These are phyloP conservation scores for Podospora pseudocomata DNA, from an alignment of 495 filamentous ascomycete genomes.

Conservation along the genomic window DNA sequence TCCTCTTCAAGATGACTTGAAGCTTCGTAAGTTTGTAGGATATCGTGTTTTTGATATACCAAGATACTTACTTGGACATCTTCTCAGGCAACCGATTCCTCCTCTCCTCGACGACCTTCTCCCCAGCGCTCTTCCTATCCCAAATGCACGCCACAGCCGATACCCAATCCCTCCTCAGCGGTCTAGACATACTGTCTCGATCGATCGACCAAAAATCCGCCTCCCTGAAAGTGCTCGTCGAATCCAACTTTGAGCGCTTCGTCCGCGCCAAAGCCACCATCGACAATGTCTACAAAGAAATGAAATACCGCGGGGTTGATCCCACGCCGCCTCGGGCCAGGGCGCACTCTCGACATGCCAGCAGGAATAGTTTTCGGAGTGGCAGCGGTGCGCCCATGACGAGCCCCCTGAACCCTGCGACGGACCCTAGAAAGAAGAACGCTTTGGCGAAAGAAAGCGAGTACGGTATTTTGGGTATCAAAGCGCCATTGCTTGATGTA, in stretches of 20 bases:
- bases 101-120: conserved; percentile 92
- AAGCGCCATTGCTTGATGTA: conserved; percentile 78
- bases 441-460: conserved; percentile 90
- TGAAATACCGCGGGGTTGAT: conserved; percentile 80
- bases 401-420: conserved; percentile 34
- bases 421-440: conserved; percentile 69
- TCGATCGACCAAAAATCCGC: conserved; percentile 98
- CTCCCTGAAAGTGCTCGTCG: conserved; percentile 89
- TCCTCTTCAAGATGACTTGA: conserved; percentile 78
- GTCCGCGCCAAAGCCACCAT: conserved; percentile 95
- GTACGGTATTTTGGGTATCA: conserved; percentile 88
- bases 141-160: conserved; percentile 83
- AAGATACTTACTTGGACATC: conserved; percentile 6
- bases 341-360: conserved; percentile 56
- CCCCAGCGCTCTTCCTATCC: conserved; percentile 83
- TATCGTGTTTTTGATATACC: background rate
- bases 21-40: conserved; percentile 56
- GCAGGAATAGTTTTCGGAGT: conserved; percentile 63
- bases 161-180: conserved; percentile 70
- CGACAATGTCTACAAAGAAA: conserved; percentile 96
- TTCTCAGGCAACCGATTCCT: conserved; percentile 79
- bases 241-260: conserved; percentile 96
- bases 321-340: conserved; percentile 49
- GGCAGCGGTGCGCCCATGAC: conserved; percentile 44
- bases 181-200: conserved; percentile 74